Conservation (phyloP, 192 early-diverging fungal species). For the Jimgerdemannia lactiflua region DNA sequence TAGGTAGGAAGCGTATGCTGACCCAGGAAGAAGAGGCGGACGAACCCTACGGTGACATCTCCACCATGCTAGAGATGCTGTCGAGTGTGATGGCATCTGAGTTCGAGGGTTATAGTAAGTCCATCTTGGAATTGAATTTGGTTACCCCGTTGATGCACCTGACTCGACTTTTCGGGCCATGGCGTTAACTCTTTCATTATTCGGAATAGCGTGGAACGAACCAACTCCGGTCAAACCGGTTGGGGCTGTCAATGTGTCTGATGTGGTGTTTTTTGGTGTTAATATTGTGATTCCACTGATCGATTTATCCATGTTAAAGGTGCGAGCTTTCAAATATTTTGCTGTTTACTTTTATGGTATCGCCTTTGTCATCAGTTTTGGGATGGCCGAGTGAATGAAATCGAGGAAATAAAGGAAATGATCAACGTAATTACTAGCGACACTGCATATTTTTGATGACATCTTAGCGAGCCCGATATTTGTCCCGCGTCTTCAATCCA, state of each 20-base stretch:
- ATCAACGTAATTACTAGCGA: too few species aligned
- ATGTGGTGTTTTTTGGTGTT: constrained; percentile 70
- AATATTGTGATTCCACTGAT: constrained; percentile 70
- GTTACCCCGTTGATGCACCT: not conserved
- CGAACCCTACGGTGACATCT: constrained; percentile 61
- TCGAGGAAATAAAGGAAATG: too few species aligned
- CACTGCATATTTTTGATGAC: too few species aligned
- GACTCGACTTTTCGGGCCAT: too few species aligned
- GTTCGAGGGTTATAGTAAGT: constrained; percentile 50
- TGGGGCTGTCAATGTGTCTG: constrained; percentile 40
- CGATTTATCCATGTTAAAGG: constrained; percentile 67
- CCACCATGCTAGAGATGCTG: constrained; percentile 56
- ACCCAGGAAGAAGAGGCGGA: constrained; percentile 56
- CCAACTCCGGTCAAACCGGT: not conserved
- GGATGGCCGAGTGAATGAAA: too few species aligned
- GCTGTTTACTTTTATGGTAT: not conserved
- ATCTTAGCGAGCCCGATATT: too few species aligned
- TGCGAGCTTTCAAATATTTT: constrained; percentile 13
- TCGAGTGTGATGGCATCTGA: constrained; percentile 56
- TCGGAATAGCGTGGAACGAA: not conserved
- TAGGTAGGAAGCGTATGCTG: constrained; percentile 38
- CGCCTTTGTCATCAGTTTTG: too few species aligned
- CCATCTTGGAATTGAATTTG: not conserved
- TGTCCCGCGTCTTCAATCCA: not conserved
- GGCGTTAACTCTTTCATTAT: not conserved